phyloP scores from a whole-genome alignment of 2,329 filamentous ascomycete species.

The Amauroascus niger region DNA sequence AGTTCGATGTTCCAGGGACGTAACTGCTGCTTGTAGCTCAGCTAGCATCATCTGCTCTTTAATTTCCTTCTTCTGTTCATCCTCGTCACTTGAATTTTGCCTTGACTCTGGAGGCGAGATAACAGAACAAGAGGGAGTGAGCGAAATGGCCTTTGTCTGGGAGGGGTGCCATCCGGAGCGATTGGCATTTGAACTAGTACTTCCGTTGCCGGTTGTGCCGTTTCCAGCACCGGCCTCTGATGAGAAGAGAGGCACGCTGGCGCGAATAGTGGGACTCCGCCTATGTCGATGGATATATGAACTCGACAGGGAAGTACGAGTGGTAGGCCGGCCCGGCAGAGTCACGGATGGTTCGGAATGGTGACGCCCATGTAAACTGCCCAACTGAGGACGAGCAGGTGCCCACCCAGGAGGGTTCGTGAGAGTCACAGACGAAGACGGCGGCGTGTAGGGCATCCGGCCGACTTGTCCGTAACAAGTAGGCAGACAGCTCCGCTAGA shows the following conservation, averaged over 20 bases:
- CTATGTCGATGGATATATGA: slow-evolving; percentile 54
- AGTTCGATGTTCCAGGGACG: slow-evolving; percentile 52
- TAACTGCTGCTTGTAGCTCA: slow-evolving; percentile 73
- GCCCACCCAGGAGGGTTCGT: slow-evolving; percentile 43
- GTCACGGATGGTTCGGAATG: slow-evolving; percentile 16
- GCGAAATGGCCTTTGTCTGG: slow-evolving; percentile 44
- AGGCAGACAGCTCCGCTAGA: not conserved
- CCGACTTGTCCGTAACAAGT: slow-evolving; percentile 18
- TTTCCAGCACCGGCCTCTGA: slow-evolving; percentile 17
- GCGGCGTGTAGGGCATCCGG: slow-evolving; percentile 45
- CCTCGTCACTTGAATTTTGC: slow-evolving; percentile 74
- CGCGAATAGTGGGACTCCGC: slow-evolving; percentile 46
- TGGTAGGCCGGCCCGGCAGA: slow-evolving; percentile 29
- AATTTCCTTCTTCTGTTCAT: slow-evolving; percentile 44
- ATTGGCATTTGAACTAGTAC: slow-evolving; percentile 18
- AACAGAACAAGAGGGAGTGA: slow-evolving; percentile 73
- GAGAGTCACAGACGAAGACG: slow-evolving; percentile 48
- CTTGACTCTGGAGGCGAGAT: slow-evolving; percentile 86
- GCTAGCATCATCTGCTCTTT: slow-evolving; percentile 42
- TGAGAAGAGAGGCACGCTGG: slow-evolving; percentile 26
- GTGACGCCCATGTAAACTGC: slow-evolving; percentile 15
- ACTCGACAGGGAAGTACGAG: slow-evolving; percentile 49
- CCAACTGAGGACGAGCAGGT: slow-evolving; percentile 31
- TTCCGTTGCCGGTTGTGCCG: slow-evolving; percentile 7
- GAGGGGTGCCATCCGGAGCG: slow-evolving; percentile 61